Conservation (phyloP, 805 yeast genomes). For the Metschnikowia baotianmanensis region DNA sequence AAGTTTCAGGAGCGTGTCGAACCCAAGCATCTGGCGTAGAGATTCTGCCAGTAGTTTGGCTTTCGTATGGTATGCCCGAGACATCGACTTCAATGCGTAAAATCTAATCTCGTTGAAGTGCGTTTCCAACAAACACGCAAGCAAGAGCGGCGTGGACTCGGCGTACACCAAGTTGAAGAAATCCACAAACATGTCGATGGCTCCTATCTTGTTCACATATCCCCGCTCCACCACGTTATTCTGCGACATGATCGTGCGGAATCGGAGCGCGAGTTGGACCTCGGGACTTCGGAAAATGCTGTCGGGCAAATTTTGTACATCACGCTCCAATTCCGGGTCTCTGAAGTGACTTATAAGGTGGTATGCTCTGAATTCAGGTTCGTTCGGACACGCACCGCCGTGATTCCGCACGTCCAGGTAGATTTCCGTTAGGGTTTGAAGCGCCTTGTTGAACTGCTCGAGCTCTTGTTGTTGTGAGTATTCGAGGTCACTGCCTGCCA, state of each 20-base stretch:
- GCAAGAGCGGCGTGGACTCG: slow-evolving; percentile 55
- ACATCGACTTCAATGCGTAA: slow-evolving; percentile 65
- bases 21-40: slow-evolving; percentile 57
- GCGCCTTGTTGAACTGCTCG: slow-evolving; percentile 88
- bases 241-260: slow-evolving; percentile 65
- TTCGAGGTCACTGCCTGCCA: slow-evolving; percentile 71
- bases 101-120: slow-evolving; percentile 78
- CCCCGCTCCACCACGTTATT: slow-evolving; percentile 59
- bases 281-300: slow-evolving; percentile 49
- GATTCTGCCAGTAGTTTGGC: slow-evolving; percentile 55
- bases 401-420: slow-evolving; percentile 74
- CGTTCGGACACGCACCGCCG: slow-evolving; percentile 73
- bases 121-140: slow-evolving; percentile 74
- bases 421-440: slow-evolving; percentile 85
- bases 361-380: slow-evolving; percentile 91
- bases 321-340: slow-evolving; percentile 83
- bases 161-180: slow-evolving; percentile 59
- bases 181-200: slow-evolving; percentile 55
- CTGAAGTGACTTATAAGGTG: slow-evolving; percentile 73
- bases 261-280: slow-evolving; percentile 69
- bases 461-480: slow-evolving; percentile 93
- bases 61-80: slow-evolving; percentile 64
- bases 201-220: slow-evolving; percentile 47
- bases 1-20: slow-evolving; percentile 57
- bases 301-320: slow-evolving; percentile 64